Percentiles rank a stretch among this genome's conserved stretches.
These are phyloP conservation scores for Debaryomyces udenii DNA, from an alignment of 1,139 yeast species.

Conservation along the genomic window DNA sequence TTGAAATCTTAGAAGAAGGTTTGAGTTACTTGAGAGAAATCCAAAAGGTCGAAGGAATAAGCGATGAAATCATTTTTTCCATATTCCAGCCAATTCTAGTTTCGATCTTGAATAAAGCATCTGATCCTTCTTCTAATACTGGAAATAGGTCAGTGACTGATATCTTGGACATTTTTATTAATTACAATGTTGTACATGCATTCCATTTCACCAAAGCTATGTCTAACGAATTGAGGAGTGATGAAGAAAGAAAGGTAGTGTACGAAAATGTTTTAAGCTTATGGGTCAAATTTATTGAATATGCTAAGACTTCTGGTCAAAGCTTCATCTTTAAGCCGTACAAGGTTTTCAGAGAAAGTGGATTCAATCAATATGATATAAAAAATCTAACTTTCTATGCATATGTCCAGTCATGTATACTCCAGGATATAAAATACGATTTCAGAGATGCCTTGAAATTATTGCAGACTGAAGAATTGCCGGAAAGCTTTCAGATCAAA, in stretches of 20 bases:
- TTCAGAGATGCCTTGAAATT: conserved; percentile 32
- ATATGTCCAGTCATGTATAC: conserved; percentile 35
- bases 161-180: conserved; percentile 31
- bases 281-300: conserved; percentile 42
- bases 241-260: conserved; percentile 16
- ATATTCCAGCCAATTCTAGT: conserved; percentile 32
- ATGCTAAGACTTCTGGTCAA: conserved; percentile 17
- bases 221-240: conserved; percentile 21
- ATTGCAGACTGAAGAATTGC: conserved; percentile 31
- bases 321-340: conserved; percentile 16
- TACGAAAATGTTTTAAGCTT: conserved; percentile 30
- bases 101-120: conserved; percentile 26
- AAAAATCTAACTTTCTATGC: conserved; percentile 37
- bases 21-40: conserved; percentile 42
- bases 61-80: conserved; percentile 26
- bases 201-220: conserved; percentile 36
- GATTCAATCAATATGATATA: conserved; percentile 12
- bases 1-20: conserved; percentile 48
- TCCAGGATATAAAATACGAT: conserved; percentile 26
- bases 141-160: conserved; percentile 23
- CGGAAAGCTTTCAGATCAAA: conserved; percentile 26
- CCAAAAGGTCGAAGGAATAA: conserved; percentile 37
- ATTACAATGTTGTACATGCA: conserved; percentile 35
- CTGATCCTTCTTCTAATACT: conserved; percentile 16
- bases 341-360: conserved; percentile 16